phyloP scores from a whole-genome alignment of 2,329 filamentous ascomycete species.

The Madurella mycetomatis region DNA sequence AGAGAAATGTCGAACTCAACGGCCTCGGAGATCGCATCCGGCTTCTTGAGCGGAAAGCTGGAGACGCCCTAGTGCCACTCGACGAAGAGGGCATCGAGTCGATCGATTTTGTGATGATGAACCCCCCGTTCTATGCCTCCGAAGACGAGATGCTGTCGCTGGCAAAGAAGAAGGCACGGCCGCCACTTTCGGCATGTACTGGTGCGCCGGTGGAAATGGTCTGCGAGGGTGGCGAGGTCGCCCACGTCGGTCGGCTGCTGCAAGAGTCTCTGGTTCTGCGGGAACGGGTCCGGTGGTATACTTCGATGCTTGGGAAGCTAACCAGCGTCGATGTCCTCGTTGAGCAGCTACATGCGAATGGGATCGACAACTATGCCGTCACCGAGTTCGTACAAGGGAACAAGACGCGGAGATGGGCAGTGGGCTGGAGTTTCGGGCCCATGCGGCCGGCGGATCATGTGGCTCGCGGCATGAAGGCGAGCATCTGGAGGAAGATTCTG shows the following conservation, averaged over 20 bases:
- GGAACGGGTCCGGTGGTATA: slow-evolving; percentile 76
- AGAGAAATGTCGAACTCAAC: slow-evolving; percentile 64
- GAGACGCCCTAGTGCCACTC: slow-evolving; percentile 60
- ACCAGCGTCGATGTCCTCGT: slow-evolving; percentile 62
- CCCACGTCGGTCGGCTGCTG: slow-evolving; percentile 78
- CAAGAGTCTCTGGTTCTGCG: slow-evolving; percentile 31
- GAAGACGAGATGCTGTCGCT: slow-evolving; percentile 62
- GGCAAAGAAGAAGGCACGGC: slow-evolving; percentile 60
- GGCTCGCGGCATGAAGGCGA: slow-evolving; percentile 41
- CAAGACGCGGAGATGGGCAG: slow-evolving; percentile 78
- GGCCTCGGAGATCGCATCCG: slow-evolving; percentile 58
- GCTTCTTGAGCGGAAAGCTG: slow-evolving; percentile 51
- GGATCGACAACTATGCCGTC: slow-evolving; percentile 74
- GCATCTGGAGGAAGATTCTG: slow-evolving; percentile 39
- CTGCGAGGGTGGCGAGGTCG: slow-evolving; percentile 66
- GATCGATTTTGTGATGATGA: slow-evolving; percentile 86
- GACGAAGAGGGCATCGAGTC: slow-evolving; percentile 44
- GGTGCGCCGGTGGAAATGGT: slow-evolving; percentile 85
- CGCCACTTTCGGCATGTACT: slow-evolving; percentile 69
- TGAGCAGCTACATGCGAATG: slow-evolving; percentile 50
- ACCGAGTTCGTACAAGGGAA: slow-evolving; percentile 73
- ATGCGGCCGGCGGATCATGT: slow-evolving; percentile 55
- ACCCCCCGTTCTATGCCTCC: slow-evolving; percentile 90
- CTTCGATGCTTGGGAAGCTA: slow-evolving; percentile 81
- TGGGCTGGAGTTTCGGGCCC: slow-evolving; percentile 79